These are phyloP conservation scores for Emmonsia crescens DNA, from an alignment of 2,329 filamentous ascomycete species.

Conservation along the genomic window DNA sequence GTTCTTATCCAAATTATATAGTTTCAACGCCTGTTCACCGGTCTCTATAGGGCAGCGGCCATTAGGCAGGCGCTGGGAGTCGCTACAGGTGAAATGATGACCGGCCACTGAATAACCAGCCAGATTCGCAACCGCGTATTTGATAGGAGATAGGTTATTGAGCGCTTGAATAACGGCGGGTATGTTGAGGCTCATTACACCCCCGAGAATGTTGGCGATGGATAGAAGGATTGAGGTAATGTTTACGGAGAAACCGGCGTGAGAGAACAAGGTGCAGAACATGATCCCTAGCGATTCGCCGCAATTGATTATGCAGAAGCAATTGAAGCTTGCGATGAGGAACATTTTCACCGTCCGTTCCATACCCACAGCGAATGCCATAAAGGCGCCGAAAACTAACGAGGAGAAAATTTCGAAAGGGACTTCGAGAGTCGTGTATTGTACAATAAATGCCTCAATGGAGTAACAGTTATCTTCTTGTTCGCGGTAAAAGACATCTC, in stretches of 20 bases:
- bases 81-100: constrained; percentile 53
- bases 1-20: constrained; percentile 57
- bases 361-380: constrained; percentile 54
- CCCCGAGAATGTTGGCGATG: constrained; percentile 60
- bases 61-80: constrained; percentile 46
- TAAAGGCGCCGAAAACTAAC: constrained; percentile 55
- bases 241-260: constrained; percentile 68
- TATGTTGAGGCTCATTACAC: constrained; percentile 60
- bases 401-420: constrained; percentile 59
- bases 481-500: constrained; percentile 68
- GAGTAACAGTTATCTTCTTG: constrained; percentile 63
- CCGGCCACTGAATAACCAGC: constrained; percentile 53
- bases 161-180: constrained; percentile 54
- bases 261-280: constrained; percentile 65
- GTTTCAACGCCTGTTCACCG: constrained; percentile 54
- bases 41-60: constrained; percentile 55
- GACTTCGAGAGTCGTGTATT: constrained; percentile 59
- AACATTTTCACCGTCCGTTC: constrained; percentile 53
- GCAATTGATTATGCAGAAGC: constrained; percentile 62
- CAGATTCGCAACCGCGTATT: constrained; percentile 57
- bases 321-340: constrained; percentile 56
- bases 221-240: constrained; percentile 59
- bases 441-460: constrained; percentile 58
- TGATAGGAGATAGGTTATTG: constrained; percentile 61
- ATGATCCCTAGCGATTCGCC: constrained; percentile 68